Evolutionary conservation across 495 filamentous ascomycete species (phyloP).

Genomic region (Penicillium bovifimosum): DNA sequence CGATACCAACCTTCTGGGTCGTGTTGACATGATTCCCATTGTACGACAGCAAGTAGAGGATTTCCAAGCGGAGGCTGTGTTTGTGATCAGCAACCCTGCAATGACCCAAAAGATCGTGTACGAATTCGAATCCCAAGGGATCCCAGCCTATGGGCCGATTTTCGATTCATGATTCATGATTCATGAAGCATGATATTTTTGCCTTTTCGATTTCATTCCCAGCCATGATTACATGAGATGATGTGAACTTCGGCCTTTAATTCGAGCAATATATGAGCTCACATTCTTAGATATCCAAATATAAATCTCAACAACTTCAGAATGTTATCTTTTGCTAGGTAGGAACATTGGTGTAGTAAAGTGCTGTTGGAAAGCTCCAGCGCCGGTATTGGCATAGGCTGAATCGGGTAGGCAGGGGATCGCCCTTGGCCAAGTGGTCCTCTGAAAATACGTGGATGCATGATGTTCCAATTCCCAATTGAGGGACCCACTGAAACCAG

Average conservation of each 20-base stretch:
- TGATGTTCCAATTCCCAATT: too few relatives aligned
- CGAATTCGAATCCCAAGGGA: slow-evolving; percentile 56
- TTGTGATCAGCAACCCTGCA: slow-evolving; percentile 63
- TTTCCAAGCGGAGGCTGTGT: slow-evolving; percentile 59
- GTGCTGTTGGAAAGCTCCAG: too few relatives aligned
- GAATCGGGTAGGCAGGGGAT: too few relatives aligned
- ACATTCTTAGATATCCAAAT: too few relatives aligned
- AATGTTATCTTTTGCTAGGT: too few relatives aligned
- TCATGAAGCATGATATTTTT: not conserved
- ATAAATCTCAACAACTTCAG: too few relatives aligned
- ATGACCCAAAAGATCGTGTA: slow-evolving; percentile 63
- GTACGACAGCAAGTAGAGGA: slow-evolving; percentile 51
- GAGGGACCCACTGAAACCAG: too few relatives aligned
- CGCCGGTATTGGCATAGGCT: too few relatives aligned
- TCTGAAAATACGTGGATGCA: too few relatives aligned
- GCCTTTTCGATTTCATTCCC: not conserved
- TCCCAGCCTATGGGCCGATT: slow-evolving; percentile 65
- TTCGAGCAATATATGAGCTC: not conserved
- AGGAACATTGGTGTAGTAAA: too few relatives aligned
- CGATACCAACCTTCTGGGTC: slow-evolving; percentile 40
- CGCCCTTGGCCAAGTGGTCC: too few relatives aligned
- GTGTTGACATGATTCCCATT: slow-evolving; percentile 48
- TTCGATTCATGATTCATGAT: slow-evolving; percentile 55
- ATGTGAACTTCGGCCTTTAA: not conserved
- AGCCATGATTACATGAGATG: not conserved